phyloP scores from a whole-genome alignment of 73 alveolate species.

The Tetrahymena thermophila region DNA sequence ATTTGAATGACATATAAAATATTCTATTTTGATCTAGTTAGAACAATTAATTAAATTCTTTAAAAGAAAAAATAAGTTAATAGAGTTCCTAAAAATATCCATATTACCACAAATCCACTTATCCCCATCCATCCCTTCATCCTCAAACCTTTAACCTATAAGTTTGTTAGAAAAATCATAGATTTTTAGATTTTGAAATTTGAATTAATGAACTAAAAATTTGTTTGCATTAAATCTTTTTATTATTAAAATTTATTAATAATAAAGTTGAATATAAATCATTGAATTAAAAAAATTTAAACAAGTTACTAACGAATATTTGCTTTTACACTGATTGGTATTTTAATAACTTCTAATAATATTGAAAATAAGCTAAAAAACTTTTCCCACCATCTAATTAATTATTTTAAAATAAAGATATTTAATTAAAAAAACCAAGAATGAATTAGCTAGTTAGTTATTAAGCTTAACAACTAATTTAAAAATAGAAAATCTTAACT shows the following conservation, averaged over 20 bases:
- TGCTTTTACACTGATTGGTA: background rate
- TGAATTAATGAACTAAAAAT: background rate
- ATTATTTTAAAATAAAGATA: too few species aligned
- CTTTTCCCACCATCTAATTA: background rate
- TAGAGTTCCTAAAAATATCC: background rate
- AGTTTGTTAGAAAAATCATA: too few species aligned
- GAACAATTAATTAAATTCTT: background rate
- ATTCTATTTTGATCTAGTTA: too few species aligned
- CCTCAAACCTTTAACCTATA: too few species aligned
- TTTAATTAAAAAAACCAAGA: too few species aligned
- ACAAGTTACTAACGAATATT: background rate
- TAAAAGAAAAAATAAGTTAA: too few species aligned
- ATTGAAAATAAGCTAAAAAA: background rate
- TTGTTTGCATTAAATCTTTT: too few species aligned
- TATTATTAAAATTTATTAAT: too few species aligned
- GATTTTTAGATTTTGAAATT: background rate
- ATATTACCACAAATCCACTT: too few species aligned
- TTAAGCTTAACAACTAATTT: background rate
- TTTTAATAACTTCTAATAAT: background rate
- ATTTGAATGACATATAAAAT: background rate
- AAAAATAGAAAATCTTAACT: background rate
- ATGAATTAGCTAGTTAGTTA: too few species aligned
- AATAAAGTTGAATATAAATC: too few species aligned
- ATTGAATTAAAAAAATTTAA: background rate
- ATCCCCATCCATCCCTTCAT: too few species aligned